Evolutionary conservation across 306 rosid genomes (phyloP).

Genomic region (Malus sieversii): DNA sequence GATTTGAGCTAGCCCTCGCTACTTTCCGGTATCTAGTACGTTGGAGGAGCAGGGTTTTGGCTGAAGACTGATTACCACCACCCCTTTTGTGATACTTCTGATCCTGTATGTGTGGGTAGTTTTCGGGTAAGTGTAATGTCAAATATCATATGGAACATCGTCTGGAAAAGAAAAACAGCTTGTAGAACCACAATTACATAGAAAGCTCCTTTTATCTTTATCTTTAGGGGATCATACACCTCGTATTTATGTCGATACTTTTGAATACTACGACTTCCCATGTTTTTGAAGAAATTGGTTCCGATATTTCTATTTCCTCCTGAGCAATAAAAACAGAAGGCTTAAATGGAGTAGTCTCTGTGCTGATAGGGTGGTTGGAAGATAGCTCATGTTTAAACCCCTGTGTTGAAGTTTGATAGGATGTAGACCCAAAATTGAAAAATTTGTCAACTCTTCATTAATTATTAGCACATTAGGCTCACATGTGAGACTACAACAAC

Average conservation of each 20-base stretch:
- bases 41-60: neutral
- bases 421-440: too few species aligned
- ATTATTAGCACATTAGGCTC: too few species aligned
- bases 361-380: too few species aligned
- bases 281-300: neutral
- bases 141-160: neutral
- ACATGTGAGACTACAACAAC: too few species aligned
- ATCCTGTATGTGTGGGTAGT: conserved; percentile 3
- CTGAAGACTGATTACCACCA: neutral
- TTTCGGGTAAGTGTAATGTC: neutral
- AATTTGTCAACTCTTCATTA: too few species aligned
- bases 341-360: too few species aligned
- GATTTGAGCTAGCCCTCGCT: conserved; percentile 9
- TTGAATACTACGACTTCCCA: neutral
- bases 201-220: neutral
- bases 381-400: too few species aligned
- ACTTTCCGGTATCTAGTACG: conserved; percentile 12
- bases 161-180: neutral
- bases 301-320: too few species aligned
- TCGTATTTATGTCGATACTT: neutral
- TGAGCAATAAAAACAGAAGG: too few species aligned
- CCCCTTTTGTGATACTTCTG: neutral
- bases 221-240: neutral
- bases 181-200: neutral
- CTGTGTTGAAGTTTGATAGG: too few species aligned